Conservation (phyloP, 1,284 basidiomycete species). For the Ustilago curta region DNA sequence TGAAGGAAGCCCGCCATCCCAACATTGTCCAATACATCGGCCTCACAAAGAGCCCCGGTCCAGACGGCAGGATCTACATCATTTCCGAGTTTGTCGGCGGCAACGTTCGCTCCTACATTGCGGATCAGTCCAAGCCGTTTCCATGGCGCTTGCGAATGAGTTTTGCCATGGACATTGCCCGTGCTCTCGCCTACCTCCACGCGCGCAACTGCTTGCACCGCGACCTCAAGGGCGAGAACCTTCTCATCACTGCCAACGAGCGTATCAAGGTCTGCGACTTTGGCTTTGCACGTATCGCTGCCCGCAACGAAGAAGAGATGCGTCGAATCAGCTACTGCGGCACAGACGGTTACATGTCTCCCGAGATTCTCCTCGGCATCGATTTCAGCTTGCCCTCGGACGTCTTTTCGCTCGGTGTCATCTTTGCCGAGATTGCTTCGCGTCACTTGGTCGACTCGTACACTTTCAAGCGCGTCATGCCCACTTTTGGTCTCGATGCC, state of each 20-base stretch:
- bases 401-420: conserved; percentile 92
- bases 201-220: conserved; percentile 79
- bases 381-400: conserved; percentile 94
- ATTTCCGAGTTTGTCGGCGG: conserved; percentile 65
- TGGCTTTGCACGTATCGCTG: conserved; percentile 89
- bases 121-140: conserved; percentile 61
- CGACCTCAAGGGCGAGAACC: conserved; percentile 95
- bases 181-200: conserved; percentile 95
- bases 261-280: conserved; percentile 97
- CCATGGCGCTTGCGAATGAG: conserved; percentile 77
- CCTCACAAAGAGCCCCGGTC: conserved; percentile 84
- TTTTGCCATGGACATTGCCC: conserved; percentile 91
- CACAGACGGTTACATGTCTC: conserved; percentile 79
- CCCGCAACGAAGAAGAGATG: conserved; percentile 88
- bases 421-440: conserved; percentile 90
- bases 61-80: conserved; percentile 76
- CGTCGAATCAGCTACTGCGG: conserved; percentile 94
- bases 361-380: conserved; percentile 89
- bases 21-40: conserved; percentile 96
- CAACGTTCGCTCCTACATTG: conserved; percentile 61
- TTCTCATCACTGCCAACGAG: conserved; percentile 91
- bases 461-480: conserved; percentile 55
- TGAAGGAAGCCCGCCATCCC: conserved; percentile 91
- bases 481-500: conserved; percentile 78
- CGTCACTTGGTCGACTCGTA: conserved; percentile 82